Evolutionary conservation across 768 basidiomycete genomes (phyloP).

Genomic region (Leccinum pellstonianum): DNA sequence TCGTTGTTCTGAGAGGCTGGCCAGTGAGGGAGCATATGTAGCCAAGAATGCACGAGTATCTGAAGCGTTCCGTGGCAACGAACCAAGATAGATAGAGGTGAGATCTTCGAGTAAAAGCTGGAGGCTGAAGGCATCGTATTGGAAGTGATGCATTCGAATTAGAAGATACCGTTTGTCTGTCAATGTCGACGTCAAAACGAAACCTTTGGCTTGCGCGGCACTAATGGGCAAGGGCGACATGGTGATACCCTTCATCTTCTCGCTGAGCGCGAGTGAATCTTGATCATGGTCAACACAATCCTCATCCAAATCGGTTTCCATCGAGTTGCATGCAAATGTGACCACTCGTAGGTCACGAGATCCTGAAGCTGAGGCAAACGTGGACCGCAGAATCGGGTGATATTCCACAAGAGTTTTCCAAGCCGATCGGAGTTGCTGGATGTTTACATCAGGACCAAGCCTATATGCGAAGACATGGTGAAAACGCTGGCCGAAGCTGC

Average conservation of each 20-base stretch:
- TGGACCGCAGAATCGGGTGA: conserved; percentile 44
- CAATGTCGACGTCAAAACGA: conserved; percentile 17
- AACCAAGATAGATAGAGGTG: conserved; percentile 33
- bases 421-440: conserved; percentile 29
- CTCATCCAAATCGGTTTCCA: conserved; percentile 5
- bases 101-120: conserved; percentile 41
- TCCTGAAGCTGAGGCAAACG: conserved; percentile 32
- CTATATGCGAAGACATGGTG: conserved; percentile 45
- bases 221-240: conserved; percentile 21
- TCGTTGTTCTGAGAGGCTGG: conserved; percentile 22
- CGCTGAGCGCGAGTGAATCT: conserved; percentile 7
- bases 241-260: conserved; percentile 25
- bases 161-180: conserved; percentile 21
- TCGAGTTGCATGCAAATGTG: conserved; percentile 20
- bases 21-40: conserved; percentile 20
- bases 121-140: conserved; percentile 51
- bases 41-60: conserved; percentile 32
- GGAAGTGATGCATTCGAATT: conserved; percentile 47
- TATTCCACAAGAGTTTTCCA: conserved; percentile 38
- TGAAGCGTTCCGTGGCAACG: conserved; percentile 20
- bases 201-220: conserved; percentile 22
- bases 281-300: conserved; percentile 7
- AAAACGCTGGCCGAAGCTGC: conserved; percentile 39
- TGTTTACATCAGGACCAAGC: conserved; percentile 32
- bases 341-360: conserved; percentile 22